Evolutionary conservation across 495 filamentous ascomycete species (phyloP), one percentile per base, ranked within the genome.

Genomic region (Apodospora peruviana): DNA sequence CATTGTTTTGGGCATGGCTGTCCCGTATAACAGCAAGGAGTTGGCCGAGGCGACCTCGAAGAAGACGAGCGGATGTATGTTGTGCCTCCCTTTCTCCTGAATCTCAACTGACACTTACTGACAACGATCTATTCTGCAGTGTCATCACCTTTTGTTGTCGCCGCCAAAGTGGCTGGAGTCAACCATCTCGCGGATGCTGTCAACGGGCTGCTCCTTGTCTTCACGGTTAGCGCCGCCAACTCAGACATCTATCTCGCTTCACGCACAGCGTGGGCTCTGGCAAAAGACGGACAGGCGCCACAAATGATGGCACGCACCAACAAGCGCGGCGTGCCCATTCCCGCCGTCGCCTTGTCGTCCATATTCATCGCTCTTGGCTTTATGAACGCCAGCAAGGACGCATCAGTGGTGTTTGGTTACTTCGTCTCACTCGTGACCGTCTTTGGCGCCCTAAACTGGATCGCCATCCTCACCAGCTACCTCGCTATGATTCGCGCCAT

Each of bases 371-470:
- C 84, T 2, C 74, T 94, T 5, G 88, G 86, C 7, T 91, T 82
- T 70, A 79, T 95, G 74, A 91, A 88, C 62, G 85, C 89, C 0
- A 75, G 77, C 45, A 80, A 74, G 52, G 79, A 80, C 55, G 81
- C 86, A 0, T 75, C 75, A 45, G 73, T 65, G 0, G 86, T 95
- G 2, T 95, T 95, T 64, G 74, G 69, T 19, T 93, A 91, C 75
- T 93, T 96, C 51, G 84, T 93, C 52, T 89, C 91, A 60, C 73
- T 95, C 24, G 83, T 84, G 25, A 87, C 84, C 27, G 86, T 91
- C 56, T 87, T 89, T 59, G 87, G 87, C 38, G 73, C 90, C 7
- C 60, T 95, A 20, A 90, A 85, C 51, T 90, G 88, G 87, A 83
- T 93, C 48, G 90, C 87, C 0, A 84, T 94, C 46, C 76, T 94